phyloP scores from a whole-genome alignment of 106 monocot genomes.

The Hemerocallis citrina region DNA sequence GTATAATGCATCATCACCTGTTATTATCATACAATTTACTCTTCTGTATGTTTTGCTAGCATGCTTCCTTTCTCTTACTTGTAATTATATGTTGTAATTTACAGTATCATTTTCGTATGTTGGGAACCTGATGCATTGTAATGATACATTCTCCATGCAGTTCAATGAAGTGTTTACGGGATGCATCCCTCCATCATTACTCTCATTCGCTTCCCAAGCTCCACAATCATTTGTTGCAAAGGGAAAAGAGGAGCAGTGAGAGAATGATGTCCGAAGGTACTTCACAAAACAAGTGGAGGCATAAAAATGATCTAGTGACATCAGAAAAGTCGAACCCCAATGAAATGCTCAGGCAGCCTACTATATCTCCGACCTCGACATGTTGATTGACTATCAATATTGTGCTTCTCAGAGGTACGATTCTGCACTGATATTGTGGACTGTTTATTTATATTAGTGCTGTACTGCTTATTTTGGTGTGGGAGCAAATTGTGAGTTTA shows the following conservation, averaged over 20 bases:
- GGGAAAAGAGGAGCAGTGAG: constrained; percentile 14
- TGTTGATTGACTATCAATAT: constrained; percentile 43
- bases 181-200: constrained; percentile 37
- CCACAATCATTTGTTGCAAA: constrained; percentile 19
- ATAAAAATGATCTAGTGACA: constrained; percentile 20
- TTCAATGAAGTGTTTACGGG: constrained; percentile 61
- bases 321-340: constrained; percentile 23
- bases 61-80: neutral
- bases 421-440: neutral
- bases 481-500: no score
- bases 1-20: no score
- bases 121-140: neutral
- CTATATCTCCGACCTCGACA: constrained; percentile 73
- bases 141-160: constrained; percentile 37
- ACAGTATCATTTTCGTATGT: no score
- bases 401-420: constrained; percentile 68
- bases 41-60: neutral
- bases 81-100: neutral
- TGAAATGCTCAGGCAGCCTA: constrained; percentile 59
- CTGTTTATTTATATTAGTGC: constrained; percentile 4
- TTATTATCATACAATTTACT: no score
- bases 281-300: constrained; percentile 28
- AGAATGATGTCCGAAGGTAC: constrained; percentile 2
- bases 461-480: no score
- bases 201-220: constrained; percentile 59